A percentile compares a stretch with the other conserved stretches of the same genome.
These are phyloP conservation scores for Exophiala viscosa DNA, from an alignment of 2,329 filamentous ascomycete genomes.

Conservation along the genomic window DNA sequence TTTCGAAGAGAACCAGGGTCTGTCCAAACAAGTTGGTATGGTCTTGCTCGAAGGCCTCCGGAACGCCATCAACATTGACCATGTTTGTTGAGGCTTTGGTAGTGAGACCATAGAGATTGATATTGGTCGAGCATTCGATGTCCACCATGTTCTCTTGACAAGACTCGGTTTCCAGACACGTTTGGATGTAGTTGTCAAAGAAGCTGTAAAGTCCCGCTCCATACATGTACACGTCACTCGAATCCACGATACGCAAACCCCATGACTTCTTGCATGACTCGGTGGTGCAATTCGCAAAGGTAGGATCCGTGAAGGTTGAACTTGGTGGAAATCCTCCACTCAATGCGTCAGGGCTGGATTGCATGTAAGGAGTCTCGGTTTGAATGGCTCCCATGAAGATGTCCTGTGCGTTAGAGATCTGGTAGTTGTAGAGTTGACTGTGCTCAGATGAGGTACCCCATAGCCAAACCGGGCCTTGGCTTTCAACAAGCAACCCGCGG, in stretches of 20 bases:
- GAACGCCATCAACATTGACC: slow-evolving; percentile 60
- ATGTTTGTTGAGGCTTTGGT: slow-evolving; percentile 74
- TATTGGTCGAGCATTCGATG: slow-evolving; percentile 58
- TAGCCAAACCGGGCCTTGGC: slow-evolving; percentile 72
- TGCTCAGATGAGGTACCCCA: slow-evolving; percentile 68
- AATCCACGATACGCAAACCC: slow-evolving; percentile 69
- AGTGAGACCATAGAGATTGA: slow-evolving; percentile 65
- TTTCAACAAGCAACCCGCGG: slow-evolving; percentile 77
- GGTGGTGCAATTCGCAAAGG: slow-evolving; percentile 61
- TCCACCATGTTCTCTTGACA: slow-evolving; percentile 78
- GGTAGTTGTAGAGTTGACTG: slow-evolving; percentile 70
- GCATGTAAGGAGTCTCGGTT: slow-evolving; percentile 76
- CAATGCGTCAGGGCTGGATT: slow-evolving; percentile 78
- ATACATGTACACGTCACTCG: slow-evolving; percentile 64
- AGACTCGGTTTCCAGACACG: slow-evolving; percentile 62
- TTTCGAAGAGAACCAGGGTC: slow-evolving; percentile 53
- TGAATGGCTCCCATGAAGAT: slow-evolving; percentile 82
- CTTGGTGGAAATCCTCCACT: slow-evolving; percentile 61
- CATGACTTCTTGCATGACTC: slow-evolving; percentile 66
- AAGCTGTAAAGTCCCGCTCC: slow-evolving; percentile 76
- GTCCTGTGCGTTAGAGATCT: slow-evolving; percentile 71
- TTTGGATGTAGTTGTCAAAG: slow-evolving; percentile 76
- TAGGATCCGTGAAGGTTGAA: slow-evolving; percentile 60
- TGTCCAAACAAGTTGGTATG: slow-evolving; percentile 66
- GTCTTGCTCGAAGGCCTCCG: slow-evolving; percentile 54